Base-by-base conservation (phyloP, 306 rosid genomes). In the Medicago ruthenica region DNA sequence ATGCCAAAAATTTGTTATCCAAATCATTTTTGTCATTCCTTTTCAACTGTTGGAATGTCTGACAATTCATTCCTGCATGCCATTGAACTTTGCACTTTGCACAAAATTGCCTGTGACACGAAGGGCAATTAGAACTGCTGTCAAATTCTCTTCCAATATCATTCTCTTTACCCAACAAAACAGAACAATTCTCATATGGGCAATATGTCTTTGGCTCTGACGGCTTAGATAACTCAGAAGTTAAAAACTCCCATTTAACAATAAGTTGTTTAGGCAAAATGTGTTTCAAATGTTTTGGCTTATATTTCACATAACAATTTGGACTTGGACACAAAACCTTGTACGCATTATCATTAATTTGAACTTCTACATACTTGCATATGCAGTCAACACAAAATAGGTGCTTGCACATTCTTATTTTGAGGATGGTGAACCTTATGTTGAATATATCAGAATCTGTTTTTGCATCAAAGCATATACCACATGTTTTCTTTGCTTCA, bases 101-200 rank as follows among this genome's bases (percentile, higher is more conserved):
- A 13, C 71, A 44, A 36, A 58, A 58, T 15, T 22, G 3, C 34
- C 81, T 77, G 6, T 45, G 70, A 45, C 81, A 77, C 2, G 13
- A 44, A 4, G 81, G 76, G 8, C 81, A 77, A 70, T 58, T 68
- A 17, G 62, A 37, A 44, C 69, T 58, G 21, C 41, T 57, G 20
- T 31, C 60, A 12, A n/a, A 4, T 21, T 58, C 22, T 6, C 21
- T 7, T 16, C 37, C 36, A 9, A 31, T 1, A 14, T 10, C 36
- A 21, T 10, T 39, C 16, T 31, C 39, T 41, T 67, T 24, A 48
- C 55, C 67, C 75, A 77, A 44, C 50, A 77, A 58, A 67, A 67
- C 75, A 41, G 75, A 77, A 31, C 81, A 77, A 31, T 77, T 21
- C 62, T 31, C 11, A 57, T 7, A 68, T 10, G 81, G 81, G 40